These are phyloP conservation scores for Clavariopsis aquatica DNA, from an alignment of 495 filamentous ascomycete species.

Conservation along the genomic window DNA sequence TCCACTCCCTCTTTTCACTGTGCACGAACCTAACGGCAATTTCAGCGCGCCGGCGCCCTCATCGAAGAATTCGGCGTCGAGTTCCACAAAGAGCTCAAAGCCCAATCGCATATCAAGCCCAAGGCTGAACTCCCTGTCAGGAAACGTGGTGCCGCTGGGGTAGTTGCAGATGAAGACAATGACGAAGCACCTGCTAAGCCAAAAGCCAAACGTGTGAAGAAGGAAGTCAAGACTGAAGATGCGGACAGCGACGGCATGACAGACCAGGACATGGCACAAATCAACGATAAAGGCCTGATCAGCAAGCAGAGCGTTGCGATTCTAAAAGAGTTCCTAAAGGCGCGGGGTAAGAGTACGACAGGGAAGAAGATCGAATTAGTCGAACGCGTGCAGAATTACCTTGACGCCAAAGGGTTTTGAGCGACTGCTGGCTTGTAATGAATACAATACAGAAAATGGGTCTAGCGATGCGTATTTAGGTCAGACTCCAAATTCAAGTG, in stretches of 20 bases:
- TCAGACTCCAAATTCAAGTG: too few relatives aligned
- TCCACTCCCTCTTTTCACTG: background rate
- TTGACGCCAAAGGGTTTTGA: slow-evolving; percentile 58
- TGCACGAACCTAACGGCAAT: background rate
- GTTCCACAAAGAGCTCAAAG: slow-evolving; percentile 55
- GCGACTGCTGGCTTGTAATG: background rate
- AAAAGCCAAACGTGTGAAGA: slow-evolving; percentile 48
- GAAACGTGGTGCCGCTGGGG: slow-evolving; percentile 14
- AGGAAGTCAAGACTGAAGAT: slow-evolving; percentile 47
- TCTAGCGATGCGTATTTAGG: background rate
- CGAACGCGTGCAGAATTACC: slow-evolving; percentile 73
- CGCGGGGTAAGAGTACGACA: slow-evolving; percentile 59
- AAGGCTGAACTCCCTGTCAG: slow-evolving; percentile 13
- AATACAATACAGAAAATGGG: background rate
- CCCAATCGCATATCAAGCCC: slow-evolving; percentile 47
- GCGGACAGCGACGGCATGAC: slow-evolving; percentile 41
- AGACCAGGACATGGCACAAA: slow-evolving; percentile 61
- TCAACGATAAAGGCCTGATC: slow-evolving; percentile 54
- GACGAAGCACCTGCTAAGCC: slow-evolving; percentile 36
- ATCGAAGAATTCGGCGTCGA: slow-evolving; percentile 74
- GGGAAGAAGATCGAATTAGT: slow-evolving; percentile 82
- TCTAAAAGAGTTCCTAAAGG: slow-evolving; percentile 66
- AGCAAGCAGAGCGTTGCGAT: slow-evolving; percentile 54
- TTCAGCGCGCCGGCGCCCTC: slow-evolving; percentile 68
- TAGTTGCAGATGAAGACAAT: slow-evolving; percentile 18